Conservation (phyloP, 2,329 filamentous ascomycete genomes). For the Colletotrichum zoysiae region DNA sequence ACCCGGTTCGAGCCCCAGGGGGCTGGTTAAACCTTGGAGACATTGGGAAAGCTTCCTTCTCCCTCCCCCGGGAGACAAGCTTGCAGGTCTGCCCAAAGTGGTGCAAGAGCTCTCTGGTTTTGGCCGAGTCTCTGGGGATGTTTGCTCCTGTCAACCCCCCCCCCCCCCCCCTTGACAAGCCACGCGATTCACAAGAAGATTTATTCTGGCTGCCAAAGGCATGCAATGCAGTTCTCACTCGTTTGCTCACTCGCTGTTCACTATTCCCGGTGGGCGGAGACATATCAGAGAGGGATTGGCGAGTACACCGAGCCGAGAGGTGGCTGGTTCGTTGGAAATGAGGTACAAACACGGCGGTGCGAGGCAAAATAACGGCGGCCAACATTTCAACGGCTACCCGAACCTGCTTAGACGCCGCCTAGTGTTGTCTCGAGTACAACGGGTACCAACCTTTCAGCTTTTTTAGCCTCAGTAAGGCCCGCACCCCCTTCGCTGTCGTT, state of each 20-base stretch:
- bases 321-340: constrained; percentile 42
- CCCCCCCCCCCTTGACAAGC: constrained; percentile 12
- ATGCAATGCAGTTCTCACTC: neutral
- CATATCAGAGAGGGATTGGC: constrained; percentile 28
- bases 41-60: constrained; percentile 15
- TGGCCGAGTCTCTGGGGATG: constrained; percentile 16
- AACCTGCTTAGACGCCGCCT: constrained; percentile 32
- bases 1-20: constrained; percentile 34
- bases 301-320: constrained; percentile 38
- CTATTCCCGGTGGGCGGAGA: constrained; percentile 18
- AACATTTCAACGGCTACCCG: constrained; percentile 39
- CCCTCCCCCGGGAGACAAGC: constrained; percentile 18
- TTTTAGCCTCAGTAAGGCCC: constrained; percentile 35
- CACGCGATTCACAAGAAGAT: constrained; percentile 10
- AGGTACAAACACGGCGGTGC: constrained; percentile 31
- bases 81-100: constrained; percentile 24
- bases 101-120: constrained; percentile 5
- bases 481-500: constrained; percentile 15
- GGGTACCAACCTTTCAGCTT: constrained; percentile 40
- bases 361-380: constrained; percentile 39
- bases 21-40: constrained; percentile 36
- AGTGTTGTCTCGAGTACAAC: constrained; percentile 40
- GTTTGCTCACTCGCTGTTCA: constrained; percentile 4
- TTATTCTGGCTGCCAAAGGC: neutral
- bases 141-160: neutral